Evolutionary conservation across 768 basidiomycete species (phyloP).

Genomic region (Chiua virens): DNA sequence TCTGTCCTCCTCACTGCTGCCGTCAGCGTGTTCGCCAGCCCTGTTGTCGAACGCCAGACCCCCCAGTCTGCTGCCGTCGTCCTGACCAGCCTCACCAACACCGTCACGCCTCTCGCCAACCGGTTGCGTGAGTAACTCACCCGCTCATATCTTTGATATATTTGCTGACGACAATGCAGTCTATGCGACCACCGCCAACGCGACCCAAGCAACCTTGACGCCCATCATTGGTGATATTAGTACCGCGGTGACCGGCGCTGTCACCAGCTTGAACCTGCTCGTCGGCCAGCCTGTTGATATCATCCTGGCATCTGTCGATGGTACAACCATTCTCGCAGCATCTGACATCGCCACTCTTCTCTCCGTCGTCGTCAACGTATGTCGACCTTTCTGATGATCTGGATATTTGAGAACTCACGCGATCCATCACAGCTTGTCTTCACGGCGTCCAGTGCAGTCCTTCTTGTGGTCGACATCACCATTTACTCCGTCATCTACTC

Average conservation of each 20-base stretch:
- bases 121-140: constrained; percentile 6
- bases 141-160: not conserved
- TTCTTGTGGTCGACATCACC: constrained; percentile 4
- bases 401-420: not conserved
- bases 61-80: constrained; percentile 5
- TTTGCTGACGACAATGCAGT: constrained; percentile 1
- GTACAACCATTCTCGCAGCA: not conserved
- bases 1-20: constrained; percentile 8
- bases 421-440: constrained; percentile 10
- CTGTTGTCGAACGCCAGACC: constrained; percentile 6
- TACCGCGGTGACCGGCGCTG: constrained; percentile 3
- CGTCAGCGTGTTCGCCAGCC: constrained; percentile 7
- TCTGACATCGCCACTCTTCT: constrained; percentile 10
- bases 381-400: not conserved
- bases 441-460: not conserved
- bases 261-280: constrained; percentile 3
- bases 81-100: not conserved
- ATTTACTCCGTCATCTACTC: not conserved
- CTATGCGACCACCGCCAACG: constrained; percentile 10
- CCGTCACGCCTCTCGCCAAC: constrained; percentile 8
- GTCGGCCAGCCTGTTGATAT: not conserved
- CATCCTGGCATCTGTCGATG: constrained; percentile 9
- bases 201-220: constrained; percentile 6
- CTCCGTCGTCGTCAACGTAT: not conserved
- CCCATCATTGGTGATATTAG: constrained; percentile 8